These are phyloP conservation scores for Salicornia ramosissima DNA, from an alignment of 148 eudicot species.

Conservation along the genomic window DNA sequence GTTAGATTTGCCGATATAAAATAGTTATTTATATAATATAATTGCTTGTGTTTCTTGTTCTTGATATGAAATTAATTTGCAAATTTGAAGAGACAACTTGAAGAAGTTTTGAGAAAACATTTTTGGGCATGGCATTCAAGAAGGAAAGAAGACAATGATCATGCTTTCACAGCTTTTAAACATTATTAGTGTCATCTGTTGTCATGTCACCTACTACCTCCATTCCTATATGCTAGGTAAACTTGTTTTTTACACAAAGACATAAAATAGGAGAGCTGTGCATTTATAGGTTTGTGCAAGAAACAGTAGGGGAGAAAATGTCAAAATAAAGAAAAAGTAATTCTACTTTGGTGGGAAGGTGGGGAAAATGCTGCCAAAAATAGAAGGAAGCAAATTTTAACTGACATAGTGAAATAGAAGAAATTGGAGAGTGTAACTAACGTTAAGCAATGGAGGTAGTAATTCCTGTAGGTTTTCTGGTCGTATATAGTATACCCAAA, in stretches of 20 bases:
- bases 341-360: background rate
- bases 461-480: background rate
- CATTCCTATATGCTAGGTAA: too few species aligned
- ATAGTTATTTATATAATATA: background rate
- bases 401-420: background rate
- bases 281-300: too few species aligned
- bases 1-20: background rate
- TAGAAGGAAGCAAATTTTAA: background rate
- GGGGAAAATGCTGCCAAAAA: background rate
- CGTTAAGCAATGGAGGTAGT: background rate
- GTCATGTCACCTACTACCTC: slow-evolving; percentile 4
- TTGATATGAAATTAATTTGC: background rate
- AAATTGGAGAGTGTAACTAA: background rate
- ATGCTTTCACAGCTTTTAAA: background rate
- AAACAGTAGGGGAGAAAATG: background rate
- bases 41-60: background rate
- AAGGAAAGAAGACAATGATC: background rate
- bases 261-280: background rate
- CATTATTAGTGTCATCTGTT: background rate
- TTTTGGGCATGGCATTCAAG: background rate
- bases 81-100: background rate
- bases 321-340: too few species aligned
- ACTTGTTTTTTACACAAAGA: too few species aligned
- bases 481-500: background rate
- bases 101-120: background rate